Percentiles rank a stretch among this genome's conserved stretches.
Conservation (phyloP, 495 filamentous ascomycete genomes). For the Aspergillus olivimuriae region DNA sequence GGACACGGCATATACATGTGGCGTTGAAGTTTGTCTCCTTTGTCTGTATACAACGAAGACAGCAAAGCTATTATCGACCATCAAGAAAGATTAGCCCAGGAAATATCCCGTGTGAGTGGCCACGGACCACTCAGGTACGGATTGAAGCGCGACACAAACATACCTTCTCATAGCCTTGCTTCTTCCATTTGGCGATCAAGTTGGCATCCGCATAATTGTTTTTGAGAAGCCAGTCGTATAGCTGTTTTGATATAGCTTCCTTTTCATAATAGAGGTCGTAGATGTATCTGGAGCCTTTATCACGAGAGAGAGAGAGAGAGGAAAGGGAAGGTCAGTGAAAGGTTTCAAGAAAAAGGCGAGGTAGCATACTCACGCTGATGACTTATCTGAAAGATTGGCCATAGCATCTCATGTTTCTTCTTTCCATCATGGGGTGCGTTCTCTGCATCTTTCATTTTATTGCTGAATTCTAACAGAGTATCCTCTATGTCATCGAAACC, state of each 20-base stretch:
- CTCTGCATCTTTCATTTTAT: slow-evolving; percentile 99
- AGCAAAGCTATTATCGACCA: slow-evolving; percentile 87
- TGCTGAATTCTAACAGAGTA: slow-evolving; percentile 87
- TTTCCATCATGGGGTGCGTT: slow-evolving; percentile 70
- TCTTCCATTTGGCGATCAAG: slow-evolving; percentile 99
- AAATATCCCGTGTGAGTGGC: too few relatives aligned
- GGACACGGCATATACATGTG: slow-evolving; percentile 96
- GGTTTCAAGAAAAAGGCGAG: background rate
- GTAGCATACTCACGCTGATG: slow-evolving; percentile 67
- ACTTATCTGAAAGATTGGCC: slow-evolving; percentile 96
- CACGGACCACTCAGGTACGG: too few relatives aligned
- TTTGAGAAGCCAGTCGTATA: slow-evolving; percentile 97
- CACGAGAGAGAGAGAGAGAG: background rate
- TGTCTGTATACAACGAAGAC: slow-evolving; percentile 92
- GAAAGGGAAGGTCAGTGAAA: too few relatives aligned
- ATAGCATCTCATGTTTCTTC: slow-evolving; percentile 81
- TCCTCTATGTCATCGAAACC: slow-evolving; percentile 97
- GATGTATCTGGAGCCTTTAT: slow-evolving; percentile 74
- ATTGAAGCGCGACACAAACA: slow-evolving; percentile 12
- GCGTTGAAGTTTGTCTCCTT: slow-evolving; percentile 99
- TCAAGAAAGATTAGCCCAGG: too few relatives aligned
- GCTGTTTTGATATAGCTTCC: slow-evolving; percentile 80
- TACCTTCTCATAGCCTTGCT: slow-evolving; percentile 97
- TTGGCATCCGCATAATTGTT: slow-evolving; percentile 91
- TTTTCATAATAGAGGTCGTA: slow-evolving; percentile 98